A percentile compares a stretch with the other conserved stretches of the same genome.
Evolutionary conservation across 106 monocot genomes (phyloP).

Genomic region (Platanthera zijinensis): DNA sequence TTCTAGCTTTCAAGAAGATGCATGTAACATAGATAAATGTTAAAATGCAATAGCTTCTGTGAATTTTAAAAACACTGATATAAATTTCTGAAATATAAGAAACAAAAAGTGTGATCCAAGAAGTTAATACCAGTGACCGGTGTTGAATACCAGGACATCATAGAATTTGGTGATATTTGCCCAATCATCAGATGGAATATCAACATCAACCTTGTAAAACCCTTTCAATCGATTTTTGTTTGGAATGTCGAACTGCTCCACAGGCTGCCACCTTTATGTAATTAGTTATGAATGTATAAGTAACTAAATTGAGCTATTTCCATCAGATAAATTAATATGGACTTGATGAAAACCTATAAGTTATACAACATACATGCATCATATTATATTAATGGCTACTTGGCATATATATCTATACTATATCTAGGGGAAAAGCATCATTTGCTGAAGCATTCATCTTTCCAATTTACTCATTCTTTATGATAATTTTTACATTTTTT

Average conservation of each 20-base stretch:
- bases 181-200: conserved; percentile 93
- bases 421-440: too few species aligned
- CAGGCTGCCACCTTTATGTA: conserved; percentile 83
- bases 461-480: too few species aligned
- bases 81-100: background rate
- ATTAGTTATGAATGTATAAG: conserved; percentile 46
- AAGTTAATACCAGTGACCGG: conserved; percentile 82
- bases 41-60: background rate
- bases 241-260: conserved; percentile 19
- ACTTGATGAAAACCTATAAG: background rate
- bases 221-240: conserved; percentile 51
- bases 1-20: background rate
- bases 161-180: conserved; percentile 72
- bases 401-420: too few species aligned
- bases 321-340: background rate
- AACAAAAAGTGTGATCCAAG: background rate
- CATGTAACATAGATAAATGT: background rate
- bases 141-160: conserved; percentile 88
- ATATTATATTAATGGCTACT: too few species aligned
- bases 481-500: too few species aligned
- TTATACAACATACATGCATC: too few species aligned
- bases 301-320: background rate
- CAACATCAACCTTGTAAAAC: conserved; percentile 75
- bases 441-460: too few species aligned
- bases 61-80: background rate